Evolutionary conservation across 495 filamentous ascomycete species (phyloP).

Genomic region (Astrothelium subdiscretum): DNA sequence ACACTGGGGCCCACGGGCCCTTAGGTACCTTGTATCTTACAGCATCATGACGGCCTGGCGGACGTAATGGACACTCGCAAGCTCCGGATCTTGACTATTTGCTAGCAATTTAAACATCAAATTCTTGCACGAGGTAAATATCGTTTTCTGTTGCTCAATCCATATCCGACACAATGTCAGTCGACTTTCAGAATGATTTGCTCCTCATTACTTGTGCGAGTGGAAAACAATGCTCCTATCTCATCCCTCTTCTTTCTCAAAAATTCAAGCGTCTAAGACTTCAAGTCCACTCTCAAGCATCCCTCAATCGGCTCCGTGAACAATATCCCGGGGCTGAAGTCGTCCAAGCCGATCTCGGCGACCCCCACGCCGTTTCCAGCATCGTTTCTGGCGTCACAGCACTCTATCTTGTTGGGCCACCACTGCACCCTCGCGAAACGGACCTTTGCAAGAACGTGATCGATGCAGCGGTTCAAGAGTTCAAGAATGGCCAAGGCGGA

Average conservation of each 20-base stretch:
- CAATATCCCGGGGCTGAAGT: constrained; percentile 21
- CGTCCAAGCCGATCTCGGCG: constrained; percentile 17
- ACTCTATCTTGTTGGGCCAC: constrained; percentile 17
- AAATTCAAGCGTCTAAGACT: constrained; percentile 24
- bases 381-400: constrained; percentile 16
- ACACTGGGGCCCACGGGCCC: too few relatives aligned
- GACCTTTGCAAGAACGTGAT: constrained; percentile 26
- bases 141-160: background rate
- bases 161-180: background rate
- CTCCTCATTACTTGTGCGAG: constrained; percentile 6
- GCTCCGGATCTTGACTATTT: too few relatives aligned
- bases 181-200: constrained; percentile 2
- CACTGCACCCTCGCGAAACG: constrained; percentile 22
- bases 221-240: constrained; percentile 7
- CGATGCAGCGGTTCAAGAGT: constrained; percentile 19
- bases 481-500: constrained; percentile 1
- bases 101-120: too few relatives aligned
- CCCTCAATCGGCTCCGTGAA: constrained; percentile 7
- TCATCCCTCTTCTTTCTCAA: constrained; percentile 23
- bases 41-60: too few relatives aligned
- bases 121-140: too few relatives aligned
- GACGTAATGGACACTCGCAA: too few relatives aligned
- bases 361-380: constrained; percentile 11
- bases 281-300: constrained; percentile 15
- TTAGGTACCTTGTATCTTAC: too few relatives aligned